Evolutionary conservation across 176 grass and related monocot genomes (phyloP).

Genomic region (Stipa capillata): DNA sequence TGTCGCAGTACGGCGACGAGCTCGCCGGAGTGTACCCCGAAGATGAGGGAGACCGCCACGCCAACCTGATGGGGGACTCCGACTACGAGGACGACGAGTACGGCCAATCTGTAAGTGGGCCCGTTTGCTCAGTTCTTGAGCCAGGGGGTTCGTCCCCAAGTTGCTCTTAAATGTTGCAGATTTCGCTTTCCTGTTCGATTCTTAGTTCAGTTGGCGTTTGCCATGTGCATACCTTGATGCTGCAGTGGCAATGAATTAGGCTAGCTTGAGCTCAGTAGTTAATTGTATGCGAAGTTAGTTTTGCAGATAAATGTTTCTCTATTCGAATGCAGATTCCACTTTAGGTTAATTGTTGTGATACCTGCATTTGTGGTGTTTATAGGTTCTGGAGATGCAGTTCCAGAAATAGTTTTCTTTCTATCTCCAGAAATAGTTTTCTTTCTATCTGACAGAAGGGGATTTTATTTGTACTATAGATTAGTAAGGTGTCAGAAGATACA

Average conservation of each 20-base stretch:
- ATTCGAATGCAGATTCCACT: neutral
- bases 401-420: neutral
- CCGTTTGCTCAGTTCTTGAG: neutral
- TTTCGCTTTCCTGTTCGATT: neutral
- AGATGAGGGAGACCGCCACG: conserved; percentile 29
- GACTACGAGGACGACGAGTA: conserved; percentile 68
- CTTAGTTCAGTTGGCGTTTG: neutral
- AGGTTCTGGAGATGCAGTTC: neutral
- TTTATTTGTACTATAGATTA: conserved; percentile 34
- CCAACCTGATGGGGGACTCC: conserved; percentile 16
- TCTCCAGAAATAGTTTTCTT: neutral
- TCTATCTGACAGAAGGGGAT: no score
- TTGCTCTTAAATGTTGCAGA: neutral
- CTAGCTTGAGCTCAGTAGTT: neutral
- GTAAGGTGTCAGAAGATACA: conserved; percentile 45
- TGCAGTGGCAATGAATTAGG: neutral
- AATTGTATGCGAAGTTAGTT: neutral
- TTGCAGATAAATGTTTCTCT: neutral
- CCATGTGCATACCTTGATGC: no score
- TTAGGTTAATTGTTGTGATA: neutral
- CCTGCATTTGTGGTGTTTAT: neutral
- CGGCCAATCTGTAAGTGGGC: conserved; percentile 41
- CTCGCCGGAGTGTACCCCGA: conserved; percentile 42
- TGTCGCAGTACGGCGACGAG: conserved; percentile 41
- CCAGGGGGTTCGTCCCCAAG: neutral